Evolutionary conservation across 1,284 basidiomycete genomes (phyloP).

Genomic region (Rhodotorula sp.): DNA sequence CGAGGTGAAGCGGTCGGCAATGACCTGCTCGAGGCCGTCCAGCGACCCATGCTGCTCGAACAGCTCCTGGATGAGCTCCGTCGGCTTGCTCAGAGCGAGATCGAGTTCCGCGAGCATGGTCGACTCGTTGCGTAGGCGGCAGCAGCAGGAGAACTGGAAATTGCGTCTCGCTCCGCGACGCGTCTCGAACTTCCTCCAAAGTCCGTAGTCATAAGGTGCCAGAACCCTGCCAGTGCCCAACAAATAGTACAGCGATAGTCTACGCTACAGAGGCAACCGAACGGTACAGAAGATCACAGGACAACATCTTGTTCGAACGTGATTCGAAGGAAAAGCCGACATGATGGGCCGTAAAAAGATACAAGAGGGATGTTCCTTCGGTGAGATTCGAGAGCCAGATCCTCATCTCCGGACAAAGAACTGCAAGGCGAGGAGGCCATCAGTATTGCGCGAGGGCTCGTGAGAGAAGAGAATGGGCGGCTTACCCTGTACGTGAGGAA

Average conservation of each 20-base stretch:
- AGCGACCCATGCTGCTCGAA: constrained; percentile 16
- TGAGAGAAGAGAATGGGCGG: background rate
- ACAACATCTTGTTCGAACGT: background rate
- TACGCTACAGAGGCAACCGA: too few species aligned
- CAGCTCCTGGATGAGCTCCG: constrained; percentile 19
- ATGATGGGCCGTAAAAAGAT: background rate
- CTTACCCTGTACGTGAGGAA: constrained; percentile 38
- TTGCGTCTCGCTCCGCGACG: background rate
- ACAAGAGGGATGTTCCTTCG: too few species aligned
- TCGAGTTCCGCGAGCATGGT: constrained; percentile 37
- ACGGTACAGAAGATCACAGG: too few species aligned
- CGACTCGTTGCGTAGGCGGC: too few species aligned
- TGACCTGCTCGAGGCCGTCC: constrained; percentile 31
- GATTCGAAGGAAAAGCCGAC: background rate
- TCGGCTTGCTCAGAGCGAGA: constrained; percentile 24
- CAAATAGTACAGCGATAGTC: too few species aligned
- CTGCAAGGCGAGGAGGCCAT: background rate
- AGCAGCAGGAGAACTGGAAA: background rate
- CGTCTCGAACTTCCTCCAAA: background rate
- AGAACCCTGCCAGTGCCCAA: too few species aligned
- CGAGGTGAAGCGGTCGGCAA: constrained; percentile 14
- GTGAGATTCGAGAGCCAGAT: too few species aligned
- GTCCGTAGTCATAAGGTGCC: too few species aligned
- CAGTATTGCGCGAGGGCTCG: background rate
- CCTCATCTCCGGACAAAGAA: constrained; percentile 1